Evolutionary conservation across 179 eudicot species (phyloP).

Genomic region (Spinacia oleracea): DNA sequence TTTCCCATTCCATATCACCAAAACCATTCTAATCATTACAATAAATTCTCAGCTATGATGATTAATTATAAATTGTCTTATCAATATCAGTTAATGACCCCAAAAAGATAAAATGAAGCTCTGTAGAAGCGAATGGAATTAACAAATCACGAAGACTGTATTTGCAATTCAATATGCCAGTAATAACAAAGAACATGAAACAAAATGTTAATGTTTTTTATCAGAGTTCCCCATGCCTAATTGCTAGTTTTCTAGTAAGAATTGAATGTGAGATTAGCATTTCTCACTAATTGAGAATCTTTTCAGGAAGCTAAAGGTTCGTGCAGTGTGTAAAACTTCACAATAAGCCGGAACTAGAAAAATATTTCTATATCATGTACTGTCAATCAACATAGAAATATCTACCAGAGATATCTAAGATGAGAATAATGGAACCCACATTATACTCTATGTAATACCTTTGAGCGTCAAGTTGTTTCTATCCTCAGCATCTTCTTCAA

Average conservation of each 20-base stretch:
- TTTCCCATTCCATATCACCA: too few relatives aligned
- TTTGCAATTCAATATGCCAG: neutral
- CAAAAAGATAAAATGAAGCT: neutral
- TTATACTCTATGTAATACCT: neutral
- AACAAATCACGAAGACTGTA: neutral
- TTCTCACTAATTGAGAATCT: slow-evolving; percentile 2
- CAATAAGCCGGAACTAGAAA: neutral
- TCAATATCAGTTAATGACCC: neutral
- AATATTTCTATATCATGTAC: neutral
- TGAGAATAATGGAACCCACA: neutral
- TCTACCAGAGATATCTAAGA: neutral
- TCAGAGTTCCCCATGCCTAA: neutral
- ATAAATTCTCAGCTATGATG: too few relatives aligned
- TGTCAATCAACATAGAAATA: neutral
- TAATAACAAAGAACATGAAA: neutral
- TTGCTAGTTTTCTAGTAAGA: neutral
- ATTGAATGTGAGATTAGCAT: neutral
- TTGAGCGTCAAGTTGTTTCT: neutral
- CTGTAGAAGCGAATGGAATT: neutral
- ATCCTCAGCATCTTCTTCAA: neutral
- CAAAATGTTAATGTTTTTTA: neutral
- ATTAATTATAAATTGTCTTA: too few relatives aligned
- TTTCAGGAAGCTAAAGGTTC: neutral
- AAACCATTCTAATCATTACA: too few relatives aligned
- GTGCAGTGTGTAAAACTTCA: neutral